These are phyloP conservation scores for Alternaria brassicicola DNA, from an alignment of 2,329 filamentous ascomycete species.

Conservation along the genomic window DNA sequence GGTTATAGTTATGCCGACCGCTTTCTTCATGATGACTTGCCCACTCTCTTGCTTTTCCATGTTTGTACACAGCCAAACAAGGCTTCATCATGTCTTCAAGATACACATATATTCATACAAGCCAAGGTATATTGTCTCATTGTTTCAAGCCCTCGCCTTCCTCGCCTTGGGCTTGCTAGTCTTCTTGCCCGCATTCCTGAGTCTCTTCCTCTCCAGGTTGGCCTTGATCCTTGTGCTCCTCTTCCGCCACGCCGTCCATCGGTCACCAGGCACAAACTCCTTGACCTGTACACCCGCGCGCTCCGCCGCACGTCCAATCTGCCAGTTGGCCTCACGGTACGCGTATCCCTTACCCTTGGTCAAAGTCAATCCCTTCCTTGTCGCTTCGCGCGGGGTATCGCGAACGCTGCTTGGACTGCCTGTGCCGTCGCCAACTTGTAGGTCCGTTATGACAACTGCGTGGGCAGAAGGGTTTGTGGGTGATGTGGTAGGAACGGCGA, in stretches of 20 bases:
- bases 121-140: background rate
- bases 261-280: constrained; percentile 63
- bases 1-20: constrained; percentile 21
- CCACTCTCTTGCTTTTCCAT: background rate
- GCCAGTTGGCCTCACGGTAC: constrained; percentile 70
- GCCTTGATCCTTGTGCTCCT: constrained; percentile 57
- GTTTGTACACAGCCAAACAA: background rate
- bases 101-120: constrained; percentile 6
- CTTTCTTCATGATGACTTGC: background rate
- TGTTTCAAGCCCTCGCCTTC: constrained; percentile 23
- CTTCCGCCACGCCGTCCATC: constrained; percentile 71
- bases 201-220: constrained; percentile 61
- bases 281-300: constrained; percentile 63
- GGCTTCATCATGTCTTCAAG: background rate
- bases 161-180: constrained; percentile 39
- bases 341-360: constrained; percentile 61
- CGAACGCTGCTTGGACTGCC: constrained; percentile 23
- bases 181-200: constrained; percentile 55
- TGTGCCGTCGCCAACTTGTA: constrained; percentile 9
- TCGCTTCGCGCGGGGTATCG: constrained; percentile 41
- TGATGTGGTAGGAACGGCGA: constrained; percentile 52
- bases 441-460: constrained; percentile 29
- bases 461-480: constrained; percentile 22
- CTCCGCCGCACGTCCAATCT: constrained; percentile 69
- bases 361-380: constrained; percentile 37